Evolutionary conservation across 129 eudicot species (phyloP).

Genomic region (Chrysanthemum makinoi): DNA sequence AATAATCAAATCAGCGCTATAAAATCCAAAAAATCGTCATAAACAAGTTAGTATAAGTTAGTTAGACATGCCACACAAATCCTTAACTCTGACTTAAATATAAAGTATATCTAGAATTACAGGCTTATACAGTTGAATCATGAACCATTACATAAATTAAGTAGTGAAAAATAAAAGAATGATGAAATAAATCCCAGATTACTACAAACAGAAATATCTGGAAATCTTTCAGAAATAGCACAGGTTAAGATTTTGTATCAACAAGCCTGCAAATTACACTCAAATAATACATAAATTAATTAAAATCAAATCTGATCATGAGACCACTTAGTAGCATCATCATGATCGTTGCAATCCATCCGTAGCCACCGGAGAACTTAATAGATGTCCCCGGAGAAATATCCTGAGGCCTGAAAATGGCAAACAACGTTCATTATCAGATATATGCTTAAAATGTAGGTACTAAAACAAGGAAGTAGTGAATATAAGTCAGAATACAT

Average conservation of each 20-base stretch:
- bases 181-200: slow-evolving; percentile 26
- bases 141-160: slow-evolving; percentile 18
- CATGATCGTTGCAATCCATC: slow-evolving; percentile 20
- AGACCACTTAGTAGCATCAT: slow-evolving; percentile 19
- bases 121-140: background rate
- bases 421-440: slow-evolving; percentile 2
- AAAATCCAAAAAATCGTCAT: no score
- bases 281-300: slow-evolving; percentile 21
- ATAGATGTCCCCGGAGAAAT: slow-evolving; percentile 42
- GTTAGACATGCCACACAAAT: background rate
- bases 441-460: background rate
- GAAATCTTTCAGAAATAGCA: slow-evolving; percentile 26
- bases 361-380: slow-evolving; percentile 29
- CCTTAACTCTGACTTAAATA: no score
- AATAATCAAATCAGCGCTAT: no score
- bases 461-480: background rate
- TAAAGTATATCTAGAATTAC: background rate
- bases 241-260: slow-evolving; percentile 22
- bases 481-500: slow-evolving; percentile 18
- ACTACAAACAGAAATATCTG: slow-evolving; percentile 22
- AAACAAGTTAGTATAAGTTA: no score
- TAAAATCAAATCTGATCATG: slow-evolving; percentile 22
- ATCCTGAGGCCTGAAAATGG: slow-evolving; percentile 58
- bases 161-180: slow-evolving; percentile 29
- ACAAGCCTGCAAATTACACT: slow-evolving; percentile 38